Conservation (phyloP, 78 protist genomes). For the Trichosphaerium sp. region DNA sequence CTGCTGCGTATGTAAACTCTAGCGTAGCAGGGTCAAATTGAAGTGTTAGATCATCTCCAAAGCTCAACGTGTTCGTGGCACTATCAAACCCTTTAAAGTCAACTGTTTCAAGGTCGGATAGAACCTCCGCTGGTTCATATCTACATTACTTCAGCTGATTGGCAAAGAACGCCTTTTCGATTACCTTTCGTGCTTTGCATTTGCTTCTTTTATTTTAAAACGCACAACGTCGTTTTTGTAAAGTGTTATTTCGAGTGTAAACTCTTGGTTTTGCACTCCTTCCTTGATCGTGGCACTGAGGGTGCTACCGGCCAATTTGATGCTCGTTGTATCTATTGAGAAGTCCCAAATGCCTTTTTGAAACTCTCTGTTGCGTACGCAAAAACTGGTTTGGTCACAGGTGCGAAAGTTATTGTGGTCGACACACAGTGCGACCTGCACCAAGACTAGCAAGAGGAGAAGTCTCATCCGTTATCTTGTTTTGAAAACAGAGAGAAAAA, state of each 20-base stretch:
- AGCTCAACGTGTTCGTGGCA: neutral
- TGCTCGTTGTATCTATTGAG: neutral
- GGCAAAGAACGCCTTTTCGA: neutral
- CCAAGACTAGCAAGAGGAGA: neutral
- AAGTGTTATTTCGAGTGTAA: neutral
- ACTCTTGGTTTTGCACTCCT: neutral
- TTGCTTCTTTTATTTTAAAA: too few relatives aligned
- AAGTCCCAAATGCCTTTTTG: neutral
- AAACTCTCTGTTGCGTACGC: too few relatives aligned
- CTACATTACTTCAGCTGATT: neutral
- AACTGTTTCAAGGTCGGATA: neutral
- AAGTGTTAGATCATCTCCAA: neutral
- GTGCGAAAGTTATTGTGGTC: slow-evolving; percentile 11
- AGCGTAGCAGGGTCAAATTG: neutral
- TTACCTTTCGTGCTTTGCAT: neutral
- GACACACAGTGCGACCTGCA: neutral
- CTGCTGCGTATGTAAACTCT: neutral
- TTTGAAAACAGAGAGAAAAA: neutral
- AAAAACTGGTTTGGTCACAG: slow-evolving; percentile 13
- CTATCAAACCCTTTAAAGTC: neutral
- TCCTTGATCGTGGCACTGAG: neutral
- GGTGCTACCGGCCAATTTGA: neutral
- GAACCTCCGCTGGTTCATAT: neutral
- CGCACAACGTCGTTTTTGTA: neutral
- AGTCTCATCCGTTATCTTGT: neutral